These are phyloP conservation scores for Myxozyma geophila DNA, from an alignment of 805 yeast genomes.

Conservation along the genomic window DNA sequence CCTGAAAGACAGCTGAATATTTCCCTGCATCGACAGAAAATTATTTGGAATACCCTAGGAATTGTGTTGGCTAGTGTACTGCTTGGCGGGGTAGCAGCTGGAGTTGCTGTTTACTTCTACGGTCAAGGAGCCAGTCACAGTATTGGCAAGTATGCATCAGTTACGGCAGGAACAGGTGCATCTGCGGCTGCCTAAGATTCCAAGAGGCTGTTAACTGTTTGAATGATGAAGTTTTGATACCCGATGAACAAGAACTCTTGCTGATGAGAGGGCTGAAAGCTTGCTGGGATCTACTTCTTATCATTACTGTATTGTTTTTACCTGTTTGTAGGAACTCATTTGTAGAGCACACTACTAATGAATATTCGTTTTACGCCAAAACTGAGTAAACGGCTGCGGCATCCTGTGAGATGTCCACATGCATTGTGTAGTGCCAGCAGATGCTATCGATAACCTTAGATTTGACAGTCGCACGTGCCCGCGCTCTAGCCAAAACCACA, in stretches of 20 bases:
- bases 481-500: not conserved
- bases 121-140: constrained; percentile 20
- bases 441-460: not conserved
- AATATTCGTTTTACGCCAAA: too few species aligned
- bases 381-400: too few species aligned
- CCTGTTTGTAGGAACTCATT: too few species aligned
- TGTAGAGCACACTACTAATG: too few species aligned
- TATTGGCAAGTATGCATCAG: constrained; percentile 18
- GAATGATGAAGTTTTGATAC: not conserved
- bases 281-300: too few species aligned
- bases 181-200: constrained; percentile 10
- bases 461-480: not conserved
- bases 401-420: too few species aligned
- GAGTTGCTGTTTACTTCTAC: constrained; percentile 29
- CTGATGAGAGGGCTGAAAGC: too few species aligned
- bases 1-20: constrained; percentile 25
- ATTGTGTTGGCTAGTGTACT: constrained; percentile 22
- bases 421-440: not conserved
- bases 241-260: too few species aligned
- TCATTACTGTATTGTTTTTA: too few species aligned
- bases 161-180: constrained; percentile 11
- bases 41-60: constrained; percentile 27
- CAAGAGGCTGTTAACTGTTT: not conserved
- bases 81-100: constrained; percentile 33
- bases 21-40: constrained; percentile 21